Base-by-base conservation (phyloP, 352 stramenopile genomes). In the Achlya hypogyna region DNA sequence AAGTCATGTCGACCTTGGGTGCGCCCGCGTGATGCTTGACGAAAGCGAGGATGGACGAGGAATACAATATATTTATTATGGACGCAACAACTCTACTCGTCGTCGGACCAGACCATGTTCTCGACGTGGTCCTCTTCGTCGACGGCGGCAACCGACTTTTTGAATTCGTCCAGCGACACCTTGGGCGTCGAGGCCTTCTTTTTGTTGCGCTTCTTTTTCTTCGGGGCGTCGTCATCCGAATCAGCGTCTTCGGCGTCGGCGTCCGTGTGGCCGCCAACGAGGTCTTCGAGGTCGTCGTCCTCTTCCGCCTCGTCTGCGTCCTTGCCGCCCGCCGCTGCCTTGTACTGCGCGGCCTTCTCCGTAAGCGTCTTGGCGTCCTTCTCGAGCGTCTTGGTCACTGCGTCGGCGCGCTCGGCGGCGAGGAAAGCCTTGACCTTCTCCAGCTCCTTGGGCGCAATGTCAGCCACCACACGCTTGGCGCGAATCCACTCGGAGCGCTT, bases 391-490 rank as follows among this genome's bases (percentile, higher is more conserved):
- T 97, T 96, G 29, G 88, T 78, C 20, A 97, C 78, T 1, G 83
- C 82, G 27, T 79, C 72, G 51, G 97, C 87, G 28, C 90, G 85
- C 68, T 96, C 80, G 2, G 62, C 62, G 70, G 83, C 78, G 59
- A 94, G 72, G 75, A 96, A 95, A 29, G 88, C 79, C 54, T 91
- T 81, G 75, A 98, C 91, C 58, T 89, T 79, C 35, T 81, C 82
- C 34, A 86, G 75, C 52, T 95, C 88, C 65, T 86, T 84, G 8
- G 94, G 95, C 52, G 80, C 83, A 25, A 98, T 72, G 32, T 96
- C 82, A 51, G 98, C 78, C 5, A 84, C 82, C n/a, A 87, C 88
- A 68, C 96, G 92, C 75, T 97, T 97, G 16, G 80, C 79, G 49
- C 91, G 88, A 62, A 97, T 85, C 72, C 87, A 87, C 49, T 91